Conservation (phyloP, 768 basidiomycete species). For the Trametes sanguinea region DNA sequence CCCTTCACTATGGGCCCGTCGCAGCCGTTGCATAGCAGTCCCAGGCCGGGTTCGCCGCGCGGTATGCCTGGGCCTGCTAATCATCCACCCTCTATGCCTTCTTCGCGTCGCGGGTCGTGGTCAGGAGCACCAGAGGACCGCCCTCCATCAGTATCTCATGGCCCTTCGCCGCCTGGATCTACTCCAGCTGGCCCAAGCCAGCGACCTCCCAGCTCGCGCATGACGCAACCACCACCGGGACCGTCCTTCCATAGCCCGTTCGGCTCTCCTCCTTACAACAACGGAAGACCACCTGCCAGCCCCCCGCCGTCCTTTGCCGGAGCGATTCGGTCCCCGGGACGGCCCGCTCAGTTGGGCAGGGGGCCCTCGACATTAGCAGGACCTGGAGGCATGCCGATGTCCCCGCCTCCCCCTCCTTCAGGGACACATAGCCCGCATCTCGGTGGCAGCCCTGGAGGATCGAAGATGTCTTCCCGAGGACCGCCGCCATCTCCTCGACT, state of each 20-base stretch:
- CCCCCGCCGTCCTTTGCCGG: slow-evolving; percentile 10
- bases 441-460: slow-evolving; percentile 22
- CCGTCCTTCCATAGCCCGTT: slow-evolving; percentile 14
- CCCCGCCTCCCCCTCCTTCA: slow-evolving; percentile 16
- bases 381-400: slow-evolving; percentile 12
- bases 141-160: slow-evolving; percentile 24
- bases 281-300: slow-evolving; percentile 10
- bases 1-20: slow-evolving; percentile 33
- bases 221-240: slow-evolving; percentile 11
- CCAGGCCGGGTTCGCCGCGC: slow-evolving; percentile 23
- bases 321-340: slow-evolving; percentile 15
- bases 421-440: slow-evolving; percentile 15
- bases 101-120: slow-evolving; percentile 29
- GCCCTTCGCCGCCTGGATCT: slow-evolving; percentile 7
- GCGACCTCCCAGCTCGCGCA: slow-evolving; percentile 13
- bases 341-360: background rate
- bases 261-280: slow-evolving; percentile 18
- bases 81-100: slow-evolving; percentile 24
- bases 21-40: slow-evolving; percentile 20
- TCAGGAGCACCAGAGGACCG: slow-evolving; percentile 23
- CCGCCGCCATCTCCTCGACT: slow-evolving; percentile 20
- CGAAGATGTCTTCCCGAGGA: slow-evolving; percentile 11
- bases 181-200: slow-evolving; percentile 8
- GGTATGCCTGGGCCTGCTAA: slow-evolving; percentile 17
- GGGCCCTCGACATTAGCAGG: background rate